phyloP scores from a whole-genome alignment of 768 basidiomycete genomes.

The Dentipellis sp. region DNA sequence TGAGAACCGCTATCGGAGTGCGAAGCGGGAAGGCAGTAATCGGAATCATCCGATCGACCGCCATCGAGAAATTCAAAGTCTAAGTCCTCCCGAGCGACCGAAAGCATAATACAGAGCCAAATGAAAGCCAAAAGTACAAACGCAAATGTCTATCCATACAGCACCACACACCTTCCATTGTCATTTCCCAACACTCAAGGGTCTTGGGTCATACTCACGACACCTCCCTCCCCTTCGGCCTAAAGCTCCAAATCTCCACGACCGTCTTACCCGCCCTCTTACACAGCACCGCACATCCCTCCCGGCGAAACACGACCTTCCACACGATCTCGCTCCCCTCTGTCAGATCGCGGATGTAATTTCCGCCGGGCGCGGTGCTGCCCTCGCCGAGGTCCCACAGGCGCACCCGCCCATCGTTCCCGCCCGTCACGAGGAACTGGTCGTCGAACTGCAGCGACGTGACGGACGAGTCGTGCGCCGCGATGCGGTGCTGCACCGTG shows the following conservation, averaged over 20 bases:
- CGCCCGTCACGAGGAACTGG: conserved; percentile 73
- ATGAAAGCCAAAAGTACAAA: no score
- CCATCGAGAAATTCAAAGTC: no score
- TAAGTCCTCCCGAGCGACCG: no score
- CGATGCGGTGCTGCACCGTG: conserved; percentile 48
- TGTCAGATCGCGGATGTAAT: conserved; percentile 66
- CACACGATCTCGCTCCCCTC: conserved; percentile 77
- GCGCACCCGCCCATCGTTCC: conserved; percentile 78
- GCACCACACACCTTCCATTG: not conserved
- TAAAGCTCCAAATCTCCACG: conserved; percentile 80
- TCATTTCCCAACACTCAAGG: not conserved
- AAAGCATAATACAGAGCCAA: no score
- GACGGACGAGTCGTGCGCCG: conserved; percentile 83
- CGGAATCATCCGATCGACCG: no score
- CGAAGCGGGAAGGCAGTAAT: no score
- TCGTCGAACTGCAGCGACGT: conserved; percentile 84
- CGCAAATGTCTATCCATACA: no score
- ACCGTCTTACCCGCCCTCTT: conserved; percentile 74
- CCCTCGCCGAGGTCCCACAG: conserved; percentile 65
- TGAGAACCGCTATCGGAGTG: no score
- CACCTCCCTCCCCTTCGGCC: conserved; percentile 27
- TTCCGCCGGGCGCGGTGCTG: not conserved
- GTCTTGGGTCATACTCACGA: not conserved
- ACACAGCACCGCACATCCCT: conserved; percentile 75
- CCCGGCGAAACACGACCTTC: conserved; percentile 70